phyloP scores from a whole-genome alignment of 352 stramenopile species.

The Phytophthora pseudosyringae region DNA sequence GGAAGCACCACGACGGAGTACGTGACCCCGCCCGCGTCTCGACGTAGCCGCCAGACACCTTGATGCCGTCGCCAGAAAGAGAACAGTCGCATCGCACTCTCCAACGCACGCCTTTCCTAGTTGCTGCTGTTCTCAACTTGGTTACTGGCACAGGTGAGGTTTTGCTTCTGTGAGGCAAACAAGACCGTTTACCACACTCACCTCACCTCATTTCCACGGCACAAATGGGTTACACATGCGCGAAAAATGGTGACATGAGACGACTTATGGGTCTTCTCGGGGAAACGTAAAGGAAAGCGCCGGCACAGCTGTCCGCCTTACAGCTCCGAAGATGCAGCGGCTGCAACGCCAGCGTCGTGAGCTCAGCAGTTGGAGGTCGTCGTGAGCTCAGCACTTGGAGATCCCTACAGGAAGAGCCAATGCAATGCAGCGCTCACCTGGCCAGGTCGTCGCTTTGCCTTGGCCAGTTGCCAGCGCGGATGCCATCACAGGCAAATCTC shows the following conservation, averaged over 20 bases:
- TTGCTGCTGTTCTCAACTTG: too few relatives aligned
- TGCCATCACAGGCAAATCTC: slow-evolving; percentile 22
- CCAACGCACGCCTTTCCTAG: too few relatives aligned
- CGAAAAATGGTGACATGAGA: background rate
- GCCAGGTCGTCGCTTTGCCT: background rate
- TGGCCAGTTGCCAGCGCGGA: background rate
- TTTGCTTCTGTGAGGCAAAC: background rate
- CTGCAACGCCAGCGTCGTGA: slow-evolving; percentile 8
- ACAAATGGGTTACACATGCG: slow-evolving; percentile 1
- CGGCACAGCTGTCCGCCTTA: slow-evolving; percentile 5
- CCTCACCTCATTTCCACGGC: background rate
- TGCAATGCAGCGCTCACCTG: background rate
- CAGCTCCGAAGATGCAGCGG: slow-evolving; percentile 14
- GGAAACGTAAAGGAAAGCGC: slow-evolving; percentile 22
- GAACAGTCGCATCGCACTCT: too few relatives aligned
- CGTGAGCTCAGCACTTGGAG: background rate
- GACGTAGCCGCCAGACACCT: too few relatives aligned
- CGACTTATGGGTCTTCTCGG: background rate
- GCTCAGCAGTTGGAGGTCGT: too few relatives aligned
- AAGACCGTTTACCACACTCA: background rate
- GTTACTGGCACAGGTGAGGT: background rate
- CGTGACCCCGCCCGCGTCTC: too few relatives aligned
- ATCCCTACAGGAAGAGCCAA: background rate
- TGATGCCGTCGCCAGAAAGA: too few relatives aligned
- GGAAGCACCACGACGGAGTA: too few relatives aligned